These are phyloP conservation scores for Protea cynaroides DNA, from an alignment of 164 flowering plant genomes.

Conservation along the genomic window DNA sequence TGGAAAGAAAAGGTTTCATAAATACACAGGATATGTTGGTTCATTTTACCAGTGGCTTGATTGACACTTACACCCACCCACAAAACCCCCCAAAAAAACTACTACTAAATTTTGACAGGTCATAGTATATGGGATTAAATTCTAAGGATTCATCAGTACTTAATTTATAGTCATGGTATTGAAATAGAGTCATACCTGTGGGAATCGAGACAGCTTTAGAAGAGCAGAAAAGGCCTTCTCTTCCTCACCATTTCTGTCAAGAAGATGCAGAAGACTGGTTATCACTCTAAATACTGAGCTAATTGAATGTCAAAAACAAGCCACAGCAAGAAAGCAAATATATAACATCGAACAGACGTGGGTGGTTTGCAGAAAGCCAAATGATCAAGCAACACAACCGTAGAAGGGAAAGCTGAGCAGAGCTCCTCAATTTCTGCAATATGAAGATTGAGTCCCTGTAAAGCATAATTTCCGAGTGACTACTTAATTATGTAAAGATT, in stretches of 20 bases:
- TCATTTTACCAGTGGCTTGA: no score
- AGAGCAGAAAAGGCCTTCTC: constrained; percentile 44
- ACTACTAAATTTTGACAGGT: no score
- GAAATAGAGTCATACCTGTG: constrained; percentile 46
- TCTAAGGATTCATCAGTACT: neutral
- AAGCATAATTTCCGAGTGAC: neutral
- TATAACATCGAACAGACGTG: constrained; percentile 29
- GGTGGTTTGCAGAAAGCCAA: constrained; percentile 91
- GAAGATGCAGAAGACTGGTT: constrained; percentile 1
- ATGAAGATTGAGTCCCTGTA: constrained; percentile 84
- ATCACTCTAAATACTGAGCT: neutral
- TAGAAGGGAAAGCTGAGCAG: constrained; percentile 78
- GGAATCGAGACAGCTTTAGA: constrained; percentile 64
- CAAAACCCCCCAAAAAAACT: no score
- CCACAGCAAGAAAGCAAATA: neutral
- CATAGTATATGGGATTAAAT: neutral
- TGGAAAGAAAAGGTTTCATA: no score
- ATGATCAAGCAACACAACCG: constrained; percentile 77
- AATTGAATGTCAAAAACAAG: neutral
- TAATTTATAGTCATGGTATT: neutral
- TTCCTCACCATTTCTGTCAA: constrained; percentile 63
- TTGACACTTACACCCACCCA: no score
- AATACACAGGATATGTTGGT: no score
- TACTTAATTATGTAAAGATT: neutral
- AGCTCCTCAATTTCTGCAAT: constrained; percentile 71